Conservation (phyloP, 441 rosid species). For the Gossypium laxum region DNA sequence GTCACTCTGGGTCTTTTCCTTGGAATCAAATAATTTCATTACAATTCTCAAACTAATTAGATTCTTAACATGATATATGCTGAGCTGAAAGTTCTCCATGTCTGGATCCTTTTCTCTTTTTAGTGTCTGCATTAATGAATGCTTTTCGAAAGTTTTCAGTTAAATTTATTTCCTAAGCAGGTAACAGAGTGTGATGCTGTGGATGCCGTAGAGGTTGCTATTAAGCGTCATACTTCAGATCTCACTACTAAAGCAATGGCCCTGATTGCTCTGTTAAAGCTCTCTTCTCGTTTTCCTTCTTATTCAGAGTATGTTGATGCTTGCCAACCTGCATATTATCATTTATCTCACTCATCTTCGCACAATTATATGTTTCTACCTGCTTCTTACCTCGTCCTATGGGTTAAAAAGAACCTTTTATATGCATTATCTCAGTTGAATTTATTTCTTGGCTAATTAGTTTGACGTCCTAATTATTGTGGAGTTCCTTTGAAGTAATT, state of each 20-base stretch:
- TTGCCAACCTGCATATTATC: constrained; percentile 16
- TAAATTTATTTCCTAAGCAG: constrained; percentile 41
- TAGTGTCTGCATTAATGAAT: not conserved
- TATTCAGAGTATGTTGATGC: constrained; percentile 59
- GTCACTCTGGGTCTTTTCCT: not conserved
- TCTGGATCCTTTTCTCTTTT: not conserved
- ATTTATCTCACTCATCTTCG: not conserved
- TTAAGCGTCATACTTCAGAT: constrained; percentile 63
- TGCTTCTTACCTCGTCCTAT: not conserved
- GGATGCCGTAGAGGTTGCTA: constrained; percentile 63
- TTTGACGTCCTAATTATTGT: not conserved
- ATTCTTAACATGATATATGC: not conserved
- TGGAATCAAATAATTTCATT: not conserved
- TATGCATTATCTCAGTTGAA: not conserved
- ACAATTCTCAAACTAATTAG: not conserved
- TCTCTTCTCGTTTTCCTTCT: constrained; percentile 88
- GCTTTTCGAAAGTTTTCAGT: constrained; percentile 6
- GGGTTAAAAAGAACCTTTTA: not conserved
- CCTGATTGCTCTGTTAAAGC: constrained; percentile 71
- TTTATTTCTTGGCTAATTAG: not conserved
- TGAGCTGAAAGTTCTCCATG: not conserved
- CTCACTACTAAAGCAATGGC: constrained; percentile 83
- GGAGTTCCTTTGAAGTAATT: not conserved
- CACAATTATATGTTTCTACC: not conserved
- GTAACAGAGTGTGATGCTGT: constrained; percentile 85